Evolutionary conservation across 192 early-diverging fungal species (phyloP), one percentile per base, ranked within the genome.

Genomic region (Phlyctochytrium arcticum): DNA sequence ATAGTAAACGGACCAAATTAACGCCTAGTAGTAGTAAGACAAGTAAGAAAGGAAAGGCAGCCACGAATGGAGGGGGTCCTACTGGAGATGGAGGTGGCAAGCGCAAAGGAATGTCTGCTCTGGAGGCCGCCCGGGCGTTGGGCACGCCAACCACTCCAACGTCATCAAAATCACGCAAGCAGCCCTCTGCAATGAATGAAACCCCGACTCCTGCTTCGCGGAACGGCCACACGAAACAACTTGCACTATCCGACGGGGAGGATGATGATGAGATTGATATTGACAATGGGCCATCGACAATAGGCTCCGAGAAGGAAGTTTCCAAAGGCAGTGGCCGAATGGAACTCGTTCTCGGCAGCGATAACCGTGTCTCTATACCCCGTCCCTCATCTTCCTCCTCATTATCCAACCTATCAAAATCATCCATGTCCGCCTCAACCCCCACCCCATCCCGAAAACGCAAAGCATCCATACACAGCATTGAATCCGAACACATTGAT

Each of bases 251-350:
- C 10, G 56, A 75, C 3, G 30, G 31, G 44, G 71, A 77, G 24
- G 73, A 76, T 6, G 62, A 42, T 21, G 61, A 72, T 35, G 62
- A 69, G 0, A 69, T 67, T 4, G 50, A 71, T 17, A 49, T 63
- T 36, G 64, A 74, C 8, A 50, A 73, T 30, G 67, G 65, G 67
- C 66, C 23, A 65, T 46, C 19, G 54, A 65, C 9, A 10, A 66
- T 47, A 34, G 31, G 24, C 48, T 3, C 29, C 32, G 48, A 19
- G 47, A 26, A 26, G 27, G 21, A 48, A 4, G 47, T 24, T 26
- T 48, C 62, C 54, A 24, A 55, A 10, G 7, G 54, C 31, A 33
- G 5, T 31, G 54, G 6, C 8, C 6, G 21, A 10, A 55, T 6
- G 24, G 30, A 55, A 21, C n/a, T n/a, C n/a, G n/a, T n/a, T n/a